Conservation (phyloP, 78 protist genomes). For the Dictyostelium brefeldianum region DNA sequence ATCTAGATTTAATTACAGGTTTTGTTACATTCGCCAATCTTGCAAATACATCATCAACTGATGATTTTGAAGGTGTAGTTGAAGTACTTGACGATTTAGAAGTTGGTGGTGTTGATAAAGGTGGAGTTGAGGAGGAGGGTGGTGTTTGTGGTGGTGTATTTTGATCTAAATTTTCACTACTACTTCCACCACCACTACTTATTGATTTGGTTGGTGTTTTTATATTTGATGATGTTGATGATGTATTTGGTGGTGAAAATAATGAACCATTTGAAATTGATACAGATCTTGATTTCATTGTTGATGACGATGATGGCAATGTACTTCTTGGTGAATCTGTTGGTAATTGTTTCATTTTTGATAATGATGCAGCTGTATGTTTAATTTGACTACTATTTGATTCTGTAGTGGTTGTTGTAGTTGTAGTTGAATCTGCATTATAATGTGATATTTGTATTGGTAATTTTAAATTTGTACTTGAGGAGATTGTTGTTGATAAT, state of each 20-base stretch:
- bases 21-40: slow-evolving; percentile 45
- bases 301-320: neutral
- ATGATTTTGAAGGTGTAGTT: slow-evolving; percentile 27
- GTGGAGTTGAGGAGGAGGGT: neutral
- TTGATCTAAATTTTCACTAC: neutral
- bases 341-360: slow-evolving; percentile 25
- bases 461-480: neutral
- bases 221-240: neutral
- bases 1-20: slow-evolving; percentile 57
- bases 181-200: neutral
- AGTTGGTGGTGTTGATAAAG: neutral
- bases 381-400: slow-evolving; percentile 17
- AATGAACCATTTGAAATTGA: slow-evolving; percentile 41
- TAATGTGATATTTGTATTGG: slow-evolving; percentile 18
- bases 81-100: neutral
- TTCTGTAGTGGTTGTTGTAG: neutral
- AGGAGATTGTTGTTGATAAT: neutral
- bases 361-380: slow-evolving; percentile 61
- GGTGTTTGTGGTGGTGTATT: neutral
- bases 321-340: slow-evolving; percentile 12
- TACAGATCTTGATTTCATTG: slow-evolving; percentile 23
- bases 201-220: slow-evolving; percentile 20
- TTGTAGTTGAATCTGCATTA: neutral
- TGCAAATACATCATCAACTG: slow-evolving; percentile 73
- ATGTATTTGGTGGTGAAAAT: slow-evolving; percentile 1